Evolutionary conservation across 805 yeast species (phyloP).

Genomic region (Wickerhamiella cacticola): DNA sequence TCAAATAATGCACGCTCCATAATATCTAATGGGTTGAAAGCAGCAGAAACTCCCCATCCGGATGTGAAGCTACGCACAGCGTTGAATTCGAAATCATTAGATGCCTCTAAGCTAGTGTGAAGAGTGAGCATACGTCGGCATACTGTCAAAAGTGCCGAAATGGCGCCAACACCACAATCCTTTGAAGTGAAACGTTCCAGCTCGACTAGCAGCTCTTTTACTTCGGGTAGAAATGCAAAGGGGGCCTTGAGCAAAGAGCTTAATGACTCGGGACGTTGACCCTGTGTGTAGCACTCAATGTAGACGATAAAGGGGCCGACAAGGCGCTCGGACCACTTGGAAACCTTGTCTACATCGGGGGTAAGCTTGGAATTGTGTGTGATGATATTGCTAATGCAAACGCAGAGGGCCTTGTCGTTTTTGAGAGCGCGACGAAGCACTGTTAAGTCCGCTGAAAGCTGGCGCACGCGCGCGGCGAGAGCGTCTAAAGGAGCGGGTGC

Average conservation of each 20-base stretch:
- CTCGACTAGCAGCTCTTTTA: conserved; percentile 12
- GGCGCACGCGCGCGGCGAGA: conserved; percentile 8
- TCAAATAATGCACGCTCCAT: conserved; percentile 14
- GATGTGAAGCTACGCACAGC: conserved; percentile 13
- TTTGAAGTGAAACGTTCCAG: conserved; percentile 12
- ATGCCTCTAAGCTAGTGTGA: conserved; percentile 7
- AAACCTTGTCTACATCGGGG: conserved; percentile 6
- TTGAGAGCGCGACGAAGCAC: conserved; percentile 8
- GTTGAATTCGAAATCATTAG: conserved; percentile 14
- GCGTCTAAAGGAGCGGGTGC: conserved; percentile 13
- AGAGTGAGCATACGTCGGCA: conserved; percentile 13
- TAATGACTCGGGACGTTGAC: not conserved
- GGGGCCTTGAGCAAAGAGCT: conserved; percentile 14
- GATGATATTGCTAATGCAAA: not conserved
- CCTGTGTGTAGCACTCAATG: conserved; percentile 11
- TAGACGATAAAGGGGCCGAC: conserved; percentile 11
- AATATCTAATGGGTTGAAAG: conserved; percentile 15
- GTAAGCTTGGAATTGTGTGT: conserved; percentile 8
- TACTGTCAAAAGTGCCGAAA: conserved; percentile 7
- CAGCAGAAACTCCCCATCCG: conserved; percentile 14
- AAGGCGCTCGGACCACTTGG: conserved; percentile 13
- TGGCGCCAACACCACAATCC: conserved; percentile 11
- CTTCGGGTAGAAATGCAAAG: conserved; percentile 12
- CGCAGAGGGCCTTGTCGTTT: not conserved
- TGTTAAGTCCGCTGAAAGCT: conserved; percentile 7